Percentiles rank a stretch among this genome's conserved stretches.
These are phyloP conservation scores for Parasarocladium wereldwijsianum DNA, from an alignment of 2,329 filamentous ascomycete genomes.

Conservation along the genomic window DNA sequence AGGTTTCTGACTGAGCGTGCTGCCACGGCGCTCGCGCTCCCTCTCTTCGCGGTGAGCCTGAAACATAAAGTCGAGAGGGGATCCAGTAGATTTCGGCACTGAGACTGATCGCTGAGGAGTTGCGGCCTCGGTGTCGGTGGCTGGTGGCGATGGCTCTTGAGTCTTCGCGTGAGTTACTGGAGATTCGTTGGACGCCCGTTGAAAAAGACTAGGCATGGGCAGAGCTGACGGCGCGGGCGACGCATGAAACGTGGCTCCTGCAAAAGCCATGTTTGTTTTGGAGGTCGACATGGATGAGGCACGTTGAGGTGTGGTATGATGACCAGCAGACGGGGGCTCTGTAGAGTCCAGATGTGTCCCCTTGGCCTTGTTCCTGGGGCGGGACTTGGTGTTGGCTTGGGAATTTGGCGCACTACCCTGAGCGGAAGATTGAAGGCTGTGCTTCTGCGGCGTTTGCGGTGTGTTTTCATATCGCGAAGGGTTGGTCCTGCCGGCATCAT, in stretches of 20 bases:
- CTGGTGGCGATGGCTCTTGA: constrained; percentile 34
- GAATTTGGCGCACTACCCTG: constrained; percentile 7
- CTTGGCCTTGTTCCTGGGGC: constrained; percentile 15
- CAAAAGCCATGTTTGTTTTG: constrained; percentile 50
- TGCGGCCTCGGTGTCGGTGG: constrained; percentile 34
- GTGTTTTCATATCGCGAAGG: constrained; percentile 19
- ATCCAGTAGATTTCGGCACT: constrained; percentile 33
- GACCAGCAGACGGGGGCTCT: constrained; percentile 18
- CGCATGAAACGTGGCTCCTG: constrained; percentile 86
- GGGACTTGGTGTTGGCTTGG: constrained; percentile 10
- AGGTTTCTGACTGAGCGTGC: constrained; percentile 15
- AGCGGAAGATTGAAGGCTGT: constrained; percentile 19
- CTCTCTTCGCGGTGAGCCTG: constrained; percentile 71
- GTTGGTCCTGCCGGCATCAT: constrained; percentile 24
- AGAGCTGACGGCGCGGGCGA: constrained; percentile 84
- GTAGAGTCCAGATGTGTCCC: constrained; percentile 25
- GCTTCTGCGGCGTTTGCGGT: constrained; percentile 33
- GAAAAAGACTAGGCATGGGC: constrained; percentile 76
- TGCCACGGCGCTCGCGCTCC: constrained; percentile 41
- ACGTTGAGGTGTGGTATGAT: constrained; percentile 26
- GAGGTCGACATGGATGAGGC: constrained; percentile 27
- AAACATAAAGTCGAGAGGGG: constrained; percentile 83
- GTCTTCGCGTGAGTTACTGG: constrained; percentile 15
- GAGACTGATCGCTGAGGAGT: constrained; percentile 21
- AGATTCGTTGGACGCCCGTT: constrained; percentile 58